phyloP scores from a whole-genome alignment of 202 grass and related monocot genomes.

The Cymbopogon flexuosus region DNA sequence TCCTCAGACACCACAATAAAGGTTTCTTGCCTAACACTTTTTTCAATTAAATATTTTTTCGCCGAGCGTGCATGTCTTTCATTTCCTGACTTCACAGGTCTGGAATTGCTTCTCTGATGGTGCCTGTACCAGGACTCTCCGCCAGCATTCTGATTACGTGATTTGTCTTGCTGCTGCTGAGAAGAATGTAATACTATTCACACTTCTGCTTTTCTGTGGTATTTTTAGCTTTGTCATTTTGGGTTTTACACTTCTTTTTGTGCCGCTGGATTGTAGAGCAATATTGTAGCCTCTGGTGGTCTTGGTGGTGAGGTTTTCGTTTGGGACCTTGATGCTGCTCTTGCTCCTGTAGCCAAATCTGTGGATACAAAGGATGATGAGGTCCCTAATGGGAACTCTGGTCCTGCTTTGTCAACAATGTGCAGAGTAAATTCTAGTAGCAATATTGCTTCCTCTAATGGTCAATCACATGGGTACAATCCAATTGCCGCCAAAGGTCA shows the following conservation, averaged over 20 bases:
- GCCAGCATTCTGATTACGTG: slow-evolving; percentile 93
- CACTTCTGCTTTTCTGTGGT: slow-evolving; percentile 4
- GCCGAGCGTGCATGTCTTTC: not conserved
- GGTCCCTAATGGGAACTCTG: slow-evolving; percentile 64
- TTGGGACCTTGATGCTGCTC: slow-evolving; percentile 91
- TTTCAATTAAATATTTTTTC: slow-evolving; percentile 25
- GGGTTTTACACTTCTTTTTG: slow-evolving; percentile 35
- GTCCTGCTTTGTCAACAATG: slow-evolving; percentile 58
- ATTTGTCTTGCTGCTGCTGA: slow-evolving; percentile 83
- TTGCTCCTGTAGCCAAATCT: slow-evolving; percentile 66
- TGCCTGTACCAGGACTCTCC: slow-evolving; percentile 72
- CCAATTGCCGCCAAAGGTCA: slow-evolving; percentile 82
- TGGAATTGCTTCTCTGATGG: slow-evolving; percentile 91
- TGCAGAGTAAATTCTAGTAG: slow-evolving; percentile 51
- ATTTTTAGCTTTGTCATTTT: slow-evolving; percentile 15
- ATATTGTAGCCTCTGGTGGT: slow-evolving; percentile 87
- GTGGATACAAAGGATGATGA: slow-evolving; percentile 63
- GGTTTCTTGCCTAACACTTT: slow-evolving; percentile 40
- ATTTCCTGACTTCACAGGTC: slow-evolving; percentile 43
- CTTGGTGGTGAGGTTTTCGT: slow-evolving; percentile 96
- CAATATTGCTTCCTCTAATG: slow-evolving; percentile 53
- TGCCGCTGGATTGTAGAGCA: slow-evolving; percentile 51
- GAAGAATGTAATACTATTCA: slow-evolving; percentile 67
- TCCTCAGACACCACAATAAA: slow-evolving; percentile 94
- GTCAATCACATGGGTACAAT: slow-evolving; percentile 65